Conservation (phyloP, 2,329 filamentous ascomycete genomes). For the Westerdykella ornata region DNA sequence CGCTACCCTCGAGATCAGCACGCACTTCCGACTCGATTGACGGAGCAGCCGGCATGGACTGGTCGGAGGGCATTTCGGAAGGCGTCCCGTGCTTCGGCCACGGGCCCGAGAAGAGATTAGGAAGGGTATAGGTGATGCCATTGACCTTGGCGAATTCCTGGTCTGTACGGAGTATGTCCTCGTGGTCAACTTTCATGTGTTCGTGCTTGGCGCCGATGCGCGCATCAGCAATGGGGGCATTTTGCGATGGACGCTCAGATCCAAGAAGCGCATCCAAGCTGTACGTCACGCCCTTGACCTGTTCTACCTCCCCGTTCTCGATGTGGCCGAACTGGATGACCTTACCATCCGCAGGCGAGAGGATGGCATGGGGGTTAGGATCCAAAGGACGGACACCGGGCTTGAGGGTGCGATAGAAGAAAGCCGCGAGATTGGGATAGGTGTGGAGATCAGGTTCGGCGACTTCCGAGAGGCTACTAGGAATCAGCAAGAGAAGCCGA, state of each 20-base stretch:
- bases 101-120: slow-evolving; percentile 74
- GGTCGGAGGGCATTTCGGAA: slow-evolving; percentile 58
- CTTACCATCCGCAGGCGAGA: slow-evolving; percentile 85
- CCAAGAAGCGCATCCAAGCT: slow-evolving; percentile 88
- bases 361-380: slow-evolving; percentile 67
- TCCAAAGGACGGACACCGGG: slow-evolving; percentile 81
- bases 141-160: slow-evolving; percentile 93
- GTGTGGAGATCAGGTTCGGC: slow-evolving; percentile 79
- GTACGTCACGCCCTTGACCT: slow-evolving; percentile 98
- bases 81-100: slow-evolving; percentile 40
- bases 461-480: slow-evolving; percentile 67
- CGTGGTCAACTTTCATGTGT: slow-evolving; percentile 40
- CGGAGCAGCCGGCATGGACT: slow-evolving; percentile 60
- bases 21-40: slow-evolving; percentile 76
- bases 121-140: slow-evolving; percentile 90
- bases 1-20: slow-evolving; percentile 71
- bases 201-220: slow-evolving; percentile 18
- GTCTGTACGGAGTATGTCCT: slow-evolving; percentile 66
- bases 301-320: slow-evolving; percentile 88
- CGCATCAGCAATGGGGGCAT: slow-evolving; percentile 40
- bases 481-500: slow-evolving; percentile 36
- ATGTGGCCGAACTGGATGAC: slow-evolving; percentile 90
- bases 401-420: slow-evolving; percentile 95
- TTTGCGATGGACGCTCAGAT: slow-evolving; percentile 36
- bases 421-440: slow-evolving; percentile 88